phyloP scores from a whole-genome alignment of 2,329 filamentous ascomycete genomes.

The Diaporthe batatas region DNA sequence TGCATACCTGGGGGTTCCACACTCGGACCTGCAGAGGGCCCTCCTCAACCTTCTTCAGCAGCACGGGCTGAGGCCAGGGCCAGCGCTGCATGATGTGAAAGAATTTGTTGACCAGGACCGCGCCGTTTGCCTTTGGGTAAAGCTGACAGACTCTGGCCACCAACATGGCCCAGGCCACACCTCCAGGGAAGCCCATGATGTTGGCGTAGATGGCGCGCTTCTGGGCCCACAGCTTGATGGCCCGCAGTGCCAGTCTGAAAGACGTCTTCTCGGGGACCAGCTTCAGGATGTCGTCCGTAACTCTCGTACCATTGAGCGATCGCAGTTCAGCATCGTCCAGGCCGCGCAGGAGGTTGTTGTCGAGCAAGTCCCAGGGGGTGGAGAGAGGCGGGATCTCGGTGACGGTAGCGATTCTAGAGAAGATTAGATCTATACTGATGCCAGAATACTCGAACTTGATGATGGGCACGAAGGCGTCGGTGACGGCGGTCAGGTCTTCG shows the following conservation, averaged over 20 bases:
- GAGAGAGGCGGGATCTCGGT: slow-evolving; percentile 74
- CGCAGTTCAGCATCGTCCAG: slow-evolving; percentile 89
- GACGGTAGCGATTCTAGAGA: slow-evolving; percentile 79
- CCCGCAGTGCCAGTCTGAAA: slow-evolving; percentile 89
- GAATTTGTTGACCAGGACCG: slow-evolving; percentile 92
- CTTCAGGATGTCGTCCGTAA: slow-evolving; percentile 91
- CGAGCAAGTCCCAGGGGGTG: slow-evolving; percentile 70
- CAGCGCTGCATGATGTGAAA: slow-evolving; percentile 92
- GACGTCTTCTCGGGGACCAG: slow-evolving; percentile 91
- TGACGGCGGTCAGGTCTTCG: slow-evolving; percentile 85
- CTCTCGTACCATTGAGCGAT: slow-evolving; percentile 92
- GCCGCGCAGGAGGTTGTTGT: slow-evolving; percentile 87
- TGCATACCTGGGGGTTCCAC: slow-evolving; percentile 89
- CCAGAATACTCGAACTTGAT: slow-evolving; percentile 94
- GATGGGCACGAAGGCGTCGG: slow-evolving; percentile 93
- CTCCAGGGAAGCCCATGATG: slow-evolving; percentile 95
- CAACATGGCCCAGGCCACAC: slow-evolving; percentile 98
- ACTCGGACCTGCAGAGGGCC: slow-evolving; percentile 85
- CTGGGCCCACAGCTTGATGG: slow-evolving; percentile 97
- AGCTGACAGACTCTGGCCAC: slow-evolving; percentile 96
- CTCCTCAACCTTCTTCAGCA: slow-evolving; percentile 89
- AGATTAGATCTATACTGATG: slow-evolving; percentile 96
- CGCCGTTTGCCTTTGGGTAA: slow-evolving; percentile 91
- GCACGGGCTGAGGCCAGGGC: slow-evolving; percentile 94
- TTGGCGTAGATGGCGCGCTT: slow-evolving; percentile 94